phyloP scores from a whole-genome alignment of 2,329 filamentous ascomycete genomes.

The Colletotrichum tofieldiae region DNA sequence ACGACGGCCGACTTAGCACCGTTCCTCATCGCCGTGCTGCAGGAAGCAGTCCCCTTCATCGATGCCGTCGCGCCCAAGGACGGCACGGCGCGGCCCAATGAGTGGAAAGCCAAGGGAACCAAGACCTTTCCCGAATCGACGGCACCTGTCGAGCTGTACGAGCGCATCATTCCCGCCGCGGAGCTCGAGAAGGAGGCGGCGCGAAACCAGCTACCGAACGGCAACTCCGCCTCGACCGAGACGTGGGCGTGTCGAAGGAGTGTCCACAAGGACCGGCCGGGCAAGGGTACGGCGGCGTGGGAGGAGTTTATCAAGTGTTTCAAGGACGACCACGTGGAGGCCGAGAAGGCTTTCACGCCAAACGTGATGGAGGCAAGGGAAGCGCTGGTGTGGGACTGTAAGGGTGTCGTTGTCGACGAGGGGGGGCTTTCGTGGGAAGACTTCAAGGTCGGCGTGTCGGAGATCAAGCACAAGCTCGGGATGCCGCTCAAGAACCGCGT shows the following conservation, averaged over 20 bases:
- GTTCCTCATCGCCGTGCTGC: slow-evolving; percentile 68
- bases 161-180: slow-evolving; percentile 63
- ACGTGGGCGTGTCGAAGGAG: slow-evolving; percentile 77
- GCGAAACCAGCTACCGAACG: slow-evolving; percentile 50
- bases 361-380: slow-evolving; percentile 54
- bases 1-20: slow-evolving; percentile 61
- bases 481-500: slow-evolving; percentile 73
- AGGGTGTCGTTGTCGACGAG: slow-evolving; percentile 56
- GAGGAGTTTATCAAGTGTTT: slow-evolving; percentile 74
- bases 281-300: slow-evolving; percentile 72
- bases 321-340: slow-evolving; percentile 63
- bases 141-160: slow-evolving; percentile 68
- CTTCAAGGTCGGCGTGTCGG: slow-evolving; percentile 68
- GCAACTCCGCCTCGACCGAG: slow-evolving; percentile 56
- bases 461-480: slow-evolving; percentile 76
- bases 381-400: slow-evolving; percentile 63
- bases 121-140: slow-evolving; percentile 66
- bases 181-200: slow-evolving; percentile 59
- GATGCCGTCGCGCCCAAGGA: slow-evolving; percentile 65
- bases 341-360: slow-evolving; percentile 59
- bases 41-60: slow-evolving; percentile 74
- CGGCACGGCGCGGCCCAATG: slow-evolving; percentile 50
- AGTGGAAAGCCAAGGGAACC: slow-evolving; percentile 67
- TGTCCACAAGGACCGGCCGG: slow-evolving; percentile 69
- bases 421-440: slow-evolving; percentile 60